These are phyloP conservation scores for Lactarius hatsudake DNA, from an alignment of 768 basidiomycete species.

Conservation along the genomic window DNA sequence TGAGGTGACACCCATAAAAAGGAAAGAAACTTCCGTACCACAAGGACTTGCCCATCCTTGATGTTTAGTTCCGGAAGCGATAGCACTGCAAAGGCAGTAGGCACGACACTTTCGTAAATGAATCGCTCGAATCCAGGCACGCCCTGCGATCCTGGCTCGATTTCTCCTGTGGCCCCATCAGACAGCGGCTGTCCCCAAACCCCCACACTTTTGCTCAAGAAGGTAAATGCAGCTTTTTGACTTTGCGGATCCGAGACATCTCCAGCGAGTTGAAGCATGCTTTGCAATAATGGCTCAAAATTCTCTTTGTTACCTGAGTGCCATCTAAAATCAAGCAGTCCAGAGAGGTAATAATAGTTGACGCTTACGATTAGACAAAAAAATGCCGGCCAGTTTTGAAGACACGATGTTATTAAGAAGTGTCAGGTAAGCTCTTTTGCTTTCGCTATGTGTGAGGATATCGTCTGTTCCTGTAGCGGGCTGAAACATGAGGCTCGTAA, in stretches of 20 bases:
- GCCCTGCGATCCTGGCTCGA: constrained; percentile 32
- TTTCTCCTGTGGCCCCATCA: constrained; percentile 30
- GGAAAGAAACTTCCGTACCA: constrained; percentile 49
- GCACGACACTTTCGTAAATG: constrained; percentile 83
- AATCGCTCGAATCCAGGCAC: constrained; percentile 92
- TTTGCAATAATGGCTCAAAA: constrained; percentile 75
- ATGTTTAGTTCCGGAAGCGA: constrained; percentile 78
- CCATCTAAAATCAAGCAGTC: constrained; percentile 29
- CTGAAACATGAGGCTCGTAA: constrained; percentile 73
- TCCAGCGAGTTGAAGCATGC: constrained; percentile 66
- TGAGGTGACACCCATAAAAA: not conserved
- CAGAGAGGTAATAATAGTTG: constrained; percentile 3
- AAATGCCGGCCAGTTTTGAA: constrained; percentile 76
- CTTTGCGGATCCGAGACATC: constrained; percentile 73
- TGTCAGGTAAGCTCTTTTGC: constrained; percentile 84
- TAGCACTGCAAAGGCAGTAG: constrained; percentile 77
- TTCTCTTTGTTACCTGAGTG: constrained; percentile 57
- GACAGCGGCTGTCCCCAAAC: constrained; percentile 62
- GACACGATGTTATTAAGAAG: constrained; percentile 80
- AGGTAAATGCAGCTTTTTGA: constrained; percentile 76
- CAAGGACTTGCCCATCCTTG: constrained; percentile 82
- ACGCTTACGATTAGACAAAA: constrained; percentile 82
- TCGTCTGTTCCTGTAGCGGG: constrained; percentile 89
- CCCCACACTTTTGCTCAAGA: constrained; percentile 66
- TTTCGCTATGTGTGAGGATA: constrained; percentile 68